Evolutionary conservation across 164 flowering plant genomes (phyloP).

Genomic region (Paratinospora sagittata): DNA sequence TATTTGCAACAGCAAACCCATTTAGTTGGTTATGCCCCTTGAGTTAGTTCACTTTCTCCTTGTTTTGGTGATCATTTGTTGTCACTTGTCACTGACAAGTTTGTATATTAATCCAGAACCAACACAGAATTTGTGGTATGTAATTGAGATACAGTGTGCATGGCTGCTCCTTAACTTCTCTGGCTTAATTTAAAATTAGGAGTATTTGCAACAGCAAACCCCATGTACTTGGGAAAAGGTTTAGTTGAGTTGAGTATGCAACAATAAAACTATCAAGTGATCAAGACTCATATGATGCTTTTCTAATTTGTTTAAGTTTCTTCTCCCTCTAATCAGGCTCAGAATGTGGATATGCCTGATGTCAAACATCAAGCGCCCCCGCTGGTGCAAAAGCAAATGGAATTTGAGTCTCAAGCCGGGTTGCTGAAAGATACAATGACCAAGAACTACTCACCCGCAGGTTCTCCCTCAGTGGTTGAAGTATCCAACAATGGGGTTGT

Average conservation of each 20-base stretch:
- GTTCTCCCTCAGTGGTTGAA: constrained; percentile 21
- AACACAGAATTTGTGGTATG: too few species aligned
- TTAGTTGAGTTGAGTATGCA: background rate
- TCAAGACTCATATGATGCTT: background rate
- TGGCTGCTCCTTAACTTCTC: background rate
- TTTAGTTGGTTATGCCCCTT: too few species aligned
- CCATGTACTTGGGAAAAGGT: too few species aligned
- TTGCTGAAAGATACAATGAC: constrained; percentile 20
- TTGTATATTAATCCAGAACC: too few species aligned
- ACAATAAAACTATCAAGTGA: background rate
- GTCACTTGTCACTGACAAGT: too few species aligned
- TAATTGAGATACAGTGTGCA: too few species aligned
- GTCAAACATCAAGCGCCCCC: constrained; percentile 20
- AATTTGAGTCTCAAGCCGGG: constrained; percentile 30
- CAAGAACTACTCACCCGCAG: constrained; percentile 12
- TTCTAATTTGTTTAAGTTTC: constrained; percentile 1
- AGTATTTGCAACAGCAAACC: too few species aligned
- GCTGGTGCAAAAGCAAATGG: constrained; percentile 24
- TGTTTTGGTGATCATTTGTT: too few species aligned
- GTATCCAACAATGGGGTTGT: constrained; percentile 18
- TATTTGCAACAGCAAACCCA: too few species aligned
- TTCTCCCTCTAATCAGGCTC: constrained; percentile 15
- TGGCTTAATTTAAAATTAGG: too few species aligned
- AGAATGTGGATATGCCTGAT: constrained; percentile 22
- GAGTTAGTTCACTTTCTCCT: too few species aligned